Conservation (phyloP, 2,329 filamentous ascomycete species). For the Verticillium zaregamsianum region DNA sequence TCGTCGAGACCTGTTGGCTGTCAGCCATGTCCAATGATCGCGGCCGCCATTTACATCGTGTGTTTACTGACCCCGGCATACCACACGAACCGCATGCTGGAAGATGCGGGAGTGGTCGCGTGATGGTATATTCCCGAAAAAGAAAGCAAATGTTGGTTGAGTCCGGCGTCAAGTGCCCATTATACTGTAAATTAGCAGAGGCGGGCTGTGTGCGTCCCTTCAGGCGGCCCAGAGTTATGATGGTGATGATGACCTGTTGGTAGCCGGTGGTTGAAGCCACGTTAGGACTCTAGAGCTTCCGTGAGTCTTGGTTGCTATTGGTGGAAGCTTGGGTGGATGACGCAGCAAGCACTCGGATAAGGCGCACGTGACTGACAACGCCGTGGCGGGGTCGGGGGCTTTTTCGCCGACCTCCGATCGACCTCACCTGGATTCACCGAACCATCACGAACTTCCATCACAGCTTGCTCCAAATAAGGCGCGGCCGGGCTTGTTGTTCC, state of each 20-base stretch:
- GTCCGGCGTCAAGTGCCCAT: slow-evolving; percentile 29
- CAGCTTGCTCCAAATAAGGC: too few species aligned
- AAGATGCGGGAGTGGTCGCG: slow-evolving; percentile 6
- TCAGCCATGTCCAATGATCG: background rate
- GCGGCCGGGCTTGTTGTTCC: too few species aligned
- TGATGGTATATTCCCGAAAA: slow-evolving; percentile 1
- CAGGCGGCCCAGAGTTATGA: background rate
- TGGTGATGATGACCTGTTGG: background rate
- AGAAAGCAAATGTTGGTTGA: slow-evolving; percentile 6
- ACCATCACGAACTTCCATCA: background rate
- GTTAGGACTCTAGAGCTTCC: slow-evolving; percentile 14
- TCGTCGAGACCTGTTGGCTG: slow-evolving; percentile 65
- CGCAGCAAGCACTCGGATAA: background rate
- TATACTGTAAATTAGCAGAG: slow-evolving; percentile 16
- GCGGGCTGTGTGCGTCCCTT: background rate
- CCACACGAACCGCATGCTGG: slow-evolving; percentile 54
- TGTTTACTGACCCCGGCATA: slow-evolving; percentile 52
- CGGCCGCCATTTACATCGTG: background rate
- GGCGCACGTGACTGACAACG: background rate
- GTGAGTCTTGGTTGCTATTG: background rate
- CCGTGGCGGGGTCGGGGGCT: background rate
- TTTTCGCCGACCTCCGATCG: background rate
- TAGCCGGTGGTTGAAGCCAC: slow-evolving; percentile 22
- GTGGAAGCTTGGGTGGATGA: background rate
- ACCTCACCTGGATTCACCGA: background rate